phyloP scores from a whole-genome alignment of 345 rosid genomes.

The Eucalyptus regnans region DNA sequence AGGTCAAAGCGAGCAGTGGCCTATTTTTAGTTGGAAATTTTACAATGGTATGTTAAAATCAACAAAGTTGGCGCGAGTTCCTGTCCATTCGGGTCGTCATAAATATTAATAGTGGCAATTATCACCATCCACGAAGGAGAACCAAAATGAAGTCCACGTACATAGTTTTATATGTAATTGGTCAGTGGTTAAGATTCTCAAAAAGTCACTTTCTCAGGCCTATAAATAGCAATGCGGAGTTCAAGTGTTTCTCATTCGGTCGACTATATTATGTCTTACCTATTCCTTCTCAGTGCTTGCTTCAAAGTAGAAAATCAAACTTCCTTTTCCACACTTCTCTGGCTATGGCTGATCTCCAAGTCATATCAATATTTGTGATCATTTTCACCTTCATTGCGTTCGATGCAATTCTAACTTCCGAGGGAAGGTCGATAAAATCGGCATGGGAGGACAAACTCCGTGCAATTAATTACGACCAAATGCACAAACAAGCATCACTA shows the following conservation, averaged over 20 bases:
- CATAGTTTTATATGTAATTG: background rate
- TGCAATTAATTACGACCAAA: background rate
- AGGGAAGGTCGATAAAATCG: background rate
- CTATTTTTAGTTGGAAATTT: background rate
- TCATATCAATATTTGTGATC: background rate
- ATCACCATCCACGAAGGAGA: background rate
- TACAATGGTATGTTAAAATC: background rate
- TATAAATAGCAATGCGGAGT: background rate
- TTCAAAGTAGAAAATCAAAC: background rate
- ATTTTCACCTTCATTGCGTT: slow-evolving; percentile 6
- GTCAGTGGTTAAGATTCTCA: background rate
- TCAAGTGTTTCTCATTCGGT: background rate
- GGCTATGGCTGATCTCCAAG: slow-evolving; percentile 5
- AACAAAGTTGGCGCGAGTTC: background rate
- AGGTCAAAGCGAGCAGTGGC: background rate
- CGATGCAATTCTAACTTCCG: slow-evolving; percentile 1
- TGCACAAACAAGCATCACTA: background rate
- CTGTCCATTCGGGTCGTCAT: background rate
- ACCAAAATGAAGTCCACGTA: background rate
- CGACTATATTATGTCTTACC: background rate
- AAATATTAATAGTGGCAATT: background rate
- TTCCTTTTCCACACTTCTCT: background rate
- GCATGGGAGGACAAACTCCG: background rate
- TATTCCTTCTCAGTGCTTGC: background rate
- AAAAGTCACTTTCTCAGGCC: background rate